Evolutionary conservation across 768 basidiomycete genomes (phyloP).

Genomic region (Phlegmacium glaucopus): DNA sequence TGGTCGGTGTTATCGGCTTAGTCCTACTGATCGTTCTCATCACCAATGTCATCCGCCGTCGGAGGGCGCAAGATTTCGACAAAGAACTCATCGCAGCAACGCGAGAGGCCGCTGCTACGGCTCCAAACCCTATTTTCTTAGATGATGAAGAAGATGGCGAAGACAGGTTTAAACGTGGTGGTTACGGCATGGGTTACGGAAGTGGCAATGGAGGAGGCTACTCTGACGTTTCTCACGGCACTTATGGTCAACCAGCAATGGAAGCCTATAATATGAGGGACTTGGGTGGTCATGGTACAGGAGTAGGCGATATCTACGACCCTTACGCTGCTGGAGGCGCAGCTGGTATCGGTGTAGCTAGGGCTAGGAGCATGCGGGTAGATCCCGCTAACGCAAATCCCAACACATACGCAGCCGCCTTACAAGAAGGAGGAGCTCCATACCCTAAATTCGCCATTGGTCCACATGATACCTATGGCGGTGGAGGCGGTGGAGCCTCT

Average conservation of each 20-base stretch:
- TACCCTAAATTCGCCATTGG: constrained; percentile 38
- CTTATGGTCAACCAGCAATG: constrained; percentile 47
- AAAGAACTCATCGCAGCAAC: constrained; percentile 73
- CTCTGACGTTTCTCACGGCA: constrained; percentile 58
- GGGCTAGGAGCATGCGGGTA: constrained; percentile 42
- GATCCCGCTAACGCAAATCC: constrained; percentile 2
- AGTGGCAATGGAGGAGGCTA: constrained; percentile 23
- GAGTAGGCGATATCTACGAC: constrained; percentile 32
- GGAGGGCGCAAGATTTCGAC: constrained; percentile 63
- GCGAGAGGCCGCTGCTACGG: constrained; percentile 52
- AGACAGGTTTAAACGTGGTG: constrained; percentile 22
- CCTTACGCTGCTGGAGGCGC: constrained; percentile 19
- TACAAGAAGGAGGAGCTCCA: constrained; percentile 35
- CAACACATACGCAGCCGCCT: constrained; percentile 23
- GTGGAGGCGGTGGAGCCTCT: not conserved
- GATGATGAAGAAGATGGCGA: constrained; percentile 44
- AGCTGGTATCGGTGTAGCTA: constrained; percentile 23
- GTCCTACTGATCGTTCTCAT: constrained; percentile 47
- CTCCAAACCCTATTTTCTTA: constrained; percentile 49
- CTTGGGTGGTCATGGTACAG: constrained; percentile 17
- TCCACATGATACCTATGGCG: not conserved
- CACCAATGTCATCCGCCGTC: constrained; percentile 55
- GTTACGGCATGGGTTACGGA: constrained; percentile 6
- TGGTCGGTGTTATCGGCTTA: constrained; percentile 60
- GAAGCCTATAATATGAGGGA: constrained; percentile 55